Evolutionary conservation across 2,329 filamentous ascomycete species (phyloP).

Genomic region (Arthrobotrys iridis): DNA sequence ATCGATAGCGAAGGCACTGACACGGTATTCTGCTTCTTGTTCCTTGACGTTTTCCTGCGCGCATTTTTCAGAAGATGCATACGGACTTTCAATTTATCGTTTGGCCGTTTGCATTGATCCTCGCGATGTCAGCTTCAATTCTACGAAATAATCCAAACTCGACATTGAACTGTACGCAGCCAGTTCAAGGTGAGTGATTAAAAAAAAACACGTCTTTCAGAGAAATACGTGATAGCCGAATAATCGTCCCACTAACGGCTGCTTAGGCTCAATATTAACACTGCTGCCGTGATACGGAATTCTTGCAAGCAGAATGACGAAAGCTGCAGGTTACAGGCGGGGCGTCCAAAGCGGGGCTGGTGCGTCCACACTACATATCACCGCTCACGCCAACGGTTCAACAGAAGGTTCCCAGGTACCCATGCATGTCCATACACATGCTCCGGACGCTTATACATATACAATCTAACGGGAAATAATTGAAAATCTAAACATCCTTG

Average conservation of each 20-base stretch:
- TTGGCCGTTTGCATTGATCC: background rate
- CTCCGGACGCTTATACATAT: background rate
- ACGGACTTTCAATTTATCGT: background rate
- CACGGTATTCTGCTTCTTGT: slow-evolving; percentile 4
- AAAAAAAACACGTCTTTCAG: slow-evolving; percentile 14
- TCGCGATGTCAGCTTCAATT: background rate
- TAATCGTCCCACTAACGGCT: background rate
- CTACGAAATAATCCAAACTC: background rate
- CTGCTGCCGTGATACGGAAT: slow-evolving; percentile 23
- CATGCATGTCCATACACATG: slow-evolving; percentile 1
- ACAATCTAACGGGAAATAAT: slow-evolving; percentile 25
- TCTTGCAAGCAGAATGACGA: slow-evolving; percentile 47
- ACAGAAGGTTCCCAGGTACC: too few species aligned
- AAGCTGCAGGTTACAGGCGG: slow-evolving; percentile 22
- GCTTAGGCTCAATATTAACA: background rate
- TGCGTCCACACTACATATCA: slow-evolving; percentile 18
- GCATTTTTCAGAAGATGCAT: slow-evolving; percentile 13
- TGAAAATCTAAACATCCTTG: slow-evolving; percentile 18
- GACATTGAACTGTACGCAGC: background rate
- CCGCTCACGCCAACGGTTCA: slow-evolving; percentile 6
- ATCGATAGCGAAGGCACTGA: slow-evolving; percentile 20
- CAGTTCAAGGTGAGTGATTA: slow-evolving; percentile 5
- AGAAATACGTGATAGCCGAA: background rate
- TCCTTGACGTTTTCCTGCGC: slow-evolving; percentile 30
- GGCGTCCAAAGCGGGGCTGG: slow-evolving; percentile 50